Percentiles rank a stretch among this genome's conserved stretches.
These are phyloP conservation scores for Kwoniella heveanensis DNA, from an alignment of 768 basidiomycete genomes.

Conservation along the genomic window DNA sequence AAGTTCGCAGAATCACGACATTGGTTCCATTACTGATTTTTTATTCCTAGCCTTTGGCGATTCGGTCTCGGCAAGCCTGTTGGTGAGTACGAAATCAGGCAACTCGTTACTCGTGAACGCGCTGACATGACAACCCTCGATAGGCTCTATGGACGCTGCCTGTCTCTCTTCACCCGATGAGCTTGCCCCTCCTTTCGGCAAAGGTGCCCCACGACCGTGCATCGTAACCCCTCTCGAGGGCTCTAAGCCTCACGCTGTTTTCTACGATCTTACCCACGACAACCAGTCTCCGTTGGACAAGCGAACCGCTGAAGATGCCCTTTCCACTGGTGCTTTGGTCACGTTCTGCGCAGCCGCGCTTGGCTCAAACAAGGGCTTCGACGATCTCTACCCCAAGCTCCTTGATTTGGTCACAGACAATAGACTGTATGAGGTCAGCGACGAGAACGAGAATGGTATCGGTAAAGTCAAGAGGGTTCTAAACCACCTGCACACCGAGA, in stretches of 20 bases:
- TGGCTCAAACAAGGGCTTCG: constrained; percentile 95
- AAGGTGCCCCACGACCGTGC: constrained; percentile 73
- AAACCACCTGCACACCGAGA: constrained; percentile 86
- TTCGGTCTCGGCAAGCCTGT: constrained; percentile 92
- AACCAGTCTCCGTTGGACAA: constrained; percentile 91
- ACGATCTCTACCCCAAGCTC: constrained; percentile 94
- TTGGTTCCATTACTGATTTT: no score
- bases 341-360: constrained; percentile 85
- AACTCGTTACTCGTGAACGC: no score
- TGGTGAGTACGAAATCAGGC: constrained; percentile 65
- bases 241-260: constrained; percentile 83
- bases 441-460: constrained; percentile 58
- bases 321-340: constrained; percentile 90
- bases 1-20: no score
- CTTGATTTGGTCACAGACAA: constrained; percentile 84
- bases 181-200: constrained; percentile 77
- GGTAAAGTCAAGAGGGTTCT: constrained; percentile 66
- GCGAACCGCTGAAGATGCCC: constrained; percentile 87
- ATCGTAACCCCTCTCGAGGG: constrained; percentile 79
- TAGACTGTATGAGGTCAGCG: constrained; percentile 68
- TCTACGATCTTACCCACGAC: constrained; percentile 97
- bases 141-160: constrained; percentile 89
- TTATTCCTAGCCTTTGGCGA: constrained; percentile 65
- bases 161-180: constrained; percentile 77
- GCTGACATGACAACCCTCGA: no score